These are phyloP conservation scores for Corymbia maculata DNA, from an alignment of 345 rosid genomes.

Conservation along the genomic window DNA sequence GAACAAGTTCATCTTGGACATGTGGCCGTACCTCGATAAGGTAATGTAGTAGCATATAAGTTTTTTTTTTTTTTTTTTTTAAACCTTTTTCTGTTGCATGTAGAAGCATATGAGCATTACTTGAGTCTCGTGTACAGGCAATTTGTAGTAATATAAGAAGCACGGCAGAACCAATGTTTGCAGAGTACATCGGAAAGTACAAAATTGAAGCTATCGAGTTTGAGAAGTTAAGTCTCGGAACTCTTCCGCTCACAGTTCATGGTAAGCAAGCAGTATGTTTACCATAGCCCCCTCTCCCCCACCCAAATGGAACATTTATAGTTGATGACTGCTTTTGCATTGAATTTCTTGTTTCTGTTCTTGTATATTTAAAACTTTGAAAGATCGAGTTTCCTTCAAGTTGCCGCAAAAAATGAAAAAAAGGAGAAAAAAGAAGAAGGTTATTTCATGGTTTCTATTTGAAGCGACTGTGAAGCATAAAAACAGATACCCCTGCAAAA, in stretches of 20 bases:
- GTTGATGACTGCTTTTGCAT: no score
- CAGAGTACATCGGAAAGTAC: conserved; percentile 13
- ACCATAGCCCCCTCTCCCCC: neutral
- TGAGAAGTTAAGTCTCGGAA: conserved; percentile 28
- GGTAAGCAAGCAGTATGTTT: conserved; percentile 4
- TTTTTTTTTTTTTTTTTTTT: neutral
- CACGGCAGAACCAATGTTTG: conserved; percentile 15
- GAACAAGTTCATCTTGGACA: conserved; percentile 21
- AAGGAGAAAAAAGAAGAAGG: no score
- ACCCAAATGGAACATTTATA: neutral
- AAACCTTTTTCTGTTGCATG: neutral
- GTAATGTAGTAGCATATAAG: neutral
- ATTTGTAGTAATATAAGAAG: conserved; percentile 16
- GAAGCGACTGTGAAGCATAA: neutral
- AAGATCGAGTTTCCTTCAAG: neutral
- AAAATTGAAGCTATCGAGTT: conserved; percentile 15
- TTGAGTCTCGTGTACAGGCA: conserved; percentile 9
- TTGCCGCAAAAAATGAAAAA: neutral
- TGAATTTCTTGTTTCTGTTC: no score
- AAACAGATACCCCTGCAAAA: neutral
- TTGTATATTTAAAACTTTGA: neutral
- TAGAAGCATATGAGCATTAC: neutral
- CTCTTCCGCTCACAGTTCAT: conserved; percentile 22
- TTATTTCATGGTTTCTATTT: neutral
- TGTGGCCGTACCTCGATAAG: conserved; percentile 47